Base-by-base conservation (phyloP, 164 flowering plant genomes). In the Santalum album region DNA sequence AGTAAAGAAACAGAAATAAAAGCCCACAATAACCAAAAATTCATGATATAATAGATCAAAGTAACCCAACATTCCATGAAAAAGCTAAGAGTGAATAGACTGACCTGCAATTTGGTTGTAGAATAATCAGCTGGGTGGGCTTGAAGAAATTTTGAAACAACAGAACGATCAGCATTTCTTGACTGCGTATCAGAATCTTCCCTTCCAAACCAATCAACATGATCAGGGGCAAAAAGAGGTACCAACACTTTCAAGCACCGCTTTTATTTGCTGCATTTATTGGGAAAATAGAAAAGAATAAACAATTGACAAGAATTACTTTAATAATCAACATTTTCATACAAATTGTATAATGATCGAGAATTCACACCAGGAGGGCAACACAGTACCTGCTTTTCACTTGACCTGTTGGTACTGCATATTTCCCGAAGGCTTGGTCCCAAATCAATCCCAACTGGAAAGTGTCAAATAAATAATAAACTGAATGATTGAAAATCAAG, bases 361-460 rank as follows among this genome's bases (percentile, higher is more conserved):
- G n/a, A n/a, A n/a, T n/a, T 43, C 21, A 43, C 4, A 20, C 25
- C 23, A 46, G 23, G 18, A 46, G 18, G 12, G 18, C n/a, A 46
- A n/a, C 0, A n/a, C 25, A 46, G 12, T 59, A 89, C 98, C 94
- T 92, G 94, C 57, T 81, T 83, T 69, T 92, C 96, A 78, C 83
- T 78, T 12, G 91, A 68, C 71, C 89, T 72, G 72, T 89, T 83
- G 55, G 82, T 82, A 36, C 94, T 85, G 74, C 96, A 86, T 59
- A 92, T 81, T 53, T 89, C 96, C 56, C 96, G 73, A 47, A 89
- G 64, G 62, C 73, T 82, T 42, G 82, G 83, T 64, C 95, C 96
- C 62, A 80, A 56, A 57, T 84, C 86, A 61, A 74, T 60, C 27
- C 62, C 68, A 71, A 36, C 96, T 91, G 72, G 51, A 57, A 46